A percentile compares a stretch with the other conserved stretches of the same genome.
Conservation (phyloP, 495 filamentous ascomycete species). For the Penicillium subrubescens region DNA sequence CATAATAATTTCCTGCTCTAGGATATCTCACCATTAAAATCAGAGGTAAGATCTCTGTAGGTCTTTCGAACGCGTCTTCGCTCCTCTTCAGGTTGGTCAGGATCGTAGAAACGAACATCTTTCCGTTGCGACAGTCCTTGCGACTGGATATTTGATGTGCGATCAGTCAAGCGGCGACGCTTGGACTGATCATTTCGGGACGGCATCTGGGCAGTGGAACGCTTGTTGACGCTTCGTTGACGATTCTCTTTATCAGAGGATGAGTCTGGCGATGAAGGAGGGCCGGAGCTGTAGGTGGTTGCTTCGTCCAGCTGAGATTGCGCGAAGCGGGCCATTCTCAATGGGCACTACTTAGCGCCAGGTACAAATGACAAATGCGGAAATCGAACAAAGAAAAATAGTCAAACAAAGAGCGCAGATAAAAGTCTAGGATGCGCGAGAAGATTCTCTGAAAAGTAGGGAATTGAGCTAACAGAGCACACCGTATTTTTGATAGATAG, state of each 20-base stretch:
- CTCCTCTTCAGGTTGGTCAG: slow-evolving; percentile 82
- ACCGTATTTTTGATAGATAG: not conserved
- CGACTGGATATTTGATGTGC: slow-evolving; percentile 34
- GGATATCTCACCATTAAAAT: slow-evolving; percentile 58
- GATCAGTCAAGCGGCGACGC: slow-evolving; percentile 46
- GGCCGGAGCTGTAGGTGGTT: slow-evolving; percentile 26
- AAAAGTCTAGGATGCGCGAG: not conserved
- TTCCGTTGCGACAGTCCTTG: slow-evolving; percentile 31
- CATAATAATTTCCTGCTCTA: not conserved
- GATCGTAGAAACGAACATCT: slow-evolving; percentile 70
- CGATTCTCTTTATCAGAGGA: slow-evolving; percentile 66
- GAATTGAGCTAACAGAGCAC: not conserved
- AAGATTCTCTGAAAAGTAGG: not conserved
- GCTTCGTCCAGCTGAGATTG: slow-evolving; percentile 27
- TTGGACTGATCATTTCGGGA: slow-evolving; percentile 32
- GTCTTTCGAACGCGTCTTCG: slow-evolving; percentile 68
- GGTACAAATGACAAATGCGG: slow-evolving; percentile 8
- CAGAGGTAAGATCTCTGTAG: slow-evolving; percentile 65
- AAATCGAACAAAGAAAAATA: slow-evolving; percentile 12
- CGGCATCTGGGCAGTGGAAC: slow-evolving; percentile 32
- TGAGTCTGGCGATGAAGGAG: slow-evolving; percentile 42
- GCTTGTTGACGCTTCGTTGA: slow-evolving; percentile 28
- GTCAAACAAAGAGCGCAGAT: not conserved
- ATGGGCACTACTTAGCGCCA: slow-evolving; percentile 10
- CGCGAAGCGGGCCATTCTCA: slow-evolving; percentile 36